These are phyloP conservation scores for Talaromyces liani DNA, from an alignment of 495 filamentous ascomycete genomes.

Conservation along the genomic window DNA sequence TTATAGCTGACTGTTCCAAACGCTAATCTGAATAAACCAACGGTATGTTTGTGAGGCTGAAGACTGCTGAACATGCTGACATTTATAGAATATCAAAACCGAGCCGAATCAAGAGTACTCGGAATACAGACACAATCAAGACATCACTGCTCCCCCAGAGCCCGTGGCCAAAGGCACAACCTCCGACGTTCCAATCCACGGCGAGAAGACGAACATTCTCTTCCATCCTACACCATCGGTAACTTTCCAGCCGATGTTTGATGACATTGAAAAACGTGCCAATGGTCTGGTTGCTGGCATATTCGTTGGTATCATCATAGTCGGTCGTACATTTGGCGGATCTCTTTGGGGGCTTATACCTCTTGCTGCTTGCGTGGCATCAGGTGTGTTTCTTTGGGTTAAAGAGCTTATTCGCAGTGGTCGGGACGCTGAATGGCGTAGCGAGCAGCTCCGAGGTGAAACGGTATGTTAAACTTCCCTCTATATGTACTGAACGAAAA, in stretches of 20 bases:
- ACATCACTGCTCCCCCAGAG: constrained; percentile 85
- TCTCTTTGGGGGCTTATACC: constrained; percentile 69
- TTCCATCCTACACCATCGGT: constrained; percentile 91
- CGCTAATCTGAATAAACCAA: constrained; percentile 71
- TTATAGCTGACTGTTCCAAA: constrained; percentile 75
- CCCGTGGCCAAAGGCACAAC: constrained; percentile 72
- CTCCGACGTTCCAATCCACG: constrained; percentile 89
- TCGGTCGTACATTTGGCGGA: constrained; percentile 75
- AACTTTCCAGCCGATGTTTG: constrained; percentile 80
- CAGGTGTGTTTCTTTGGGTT: constrained; percentile 79
- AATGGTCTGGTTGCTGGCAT: constrained; percentile 60
- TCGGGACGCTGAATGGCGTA: constrained; percentile 78
- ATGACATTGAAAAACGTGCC: constrained; percentile 62
- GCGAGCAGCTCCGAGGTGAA: constrained; percentile 76
- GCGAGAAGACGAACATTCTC: constrained; percentile 91
- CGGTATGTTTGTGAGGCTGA: constrained; percentile 32
- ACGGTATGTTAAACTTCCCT: constrained; percentile 43
- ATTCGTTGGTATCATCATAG: constrained; percentile 60
- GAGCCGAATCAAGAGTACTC: constrained; percentile 52
- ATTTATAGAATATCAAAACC: constrained; percentile 47
- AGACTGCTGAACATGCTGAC: neutral
- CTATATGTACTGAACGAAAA: constrained; percentile 13
- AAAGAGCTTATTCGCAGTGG: constrained; percentile 77
- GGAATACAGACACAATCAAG: constrained; percentile 78
- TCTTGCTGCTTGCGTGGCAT: constrained; percentile 57